Conservation (phyloP, 352 stramenopile species). For the Globisporangium paroecandrum region DNA sequence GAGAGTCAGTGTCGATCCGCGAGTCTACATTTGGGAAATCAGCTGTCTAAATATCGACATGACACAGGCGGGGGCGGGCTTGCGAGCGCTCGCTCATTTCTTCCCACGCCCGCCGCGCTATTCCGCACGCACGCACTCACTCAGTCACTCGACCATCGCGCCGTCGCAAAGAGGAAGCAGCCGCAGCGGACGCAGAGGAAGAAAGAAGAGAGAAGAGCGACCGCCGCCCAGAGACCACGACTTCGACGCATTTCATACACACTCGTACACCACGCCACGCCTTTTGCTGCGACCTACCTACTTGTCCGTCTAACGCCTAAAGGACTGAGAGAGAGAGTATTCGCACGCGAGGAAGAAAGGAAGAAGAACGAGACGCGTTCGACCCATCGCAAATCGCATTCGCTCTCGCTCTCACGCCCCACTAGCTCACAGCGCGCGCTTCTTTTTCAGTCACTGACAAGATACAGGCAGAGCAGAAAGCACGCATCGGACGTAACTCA, state of each 20-base stretch:
- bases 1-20: slow-evolving; percentile 10
- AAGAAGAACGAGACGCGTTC: slow-evolving; percentile 3
- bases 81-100: not conserved
- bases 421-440: not conserved
- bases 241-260: not conserved
- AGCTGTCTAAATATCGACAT: slow-evolving; percentile 7
- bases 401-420: not conserved
- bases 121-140: slow-evolving; percentile 2
- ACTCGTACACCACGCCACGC: too few species aligned
- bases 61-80: not conserved
- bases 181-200: not conserved
- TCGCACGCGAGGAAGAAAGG: slow-evolving; percentile 3
- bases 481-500: not conserved
- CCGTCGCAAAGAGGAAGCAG: slow-evolving; percentile 2
- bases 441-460: not conserved
- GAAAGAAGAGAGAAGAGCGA: not conserved
- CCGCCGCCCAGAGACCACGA: not conserved
- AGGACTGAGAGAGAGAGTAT: not conserved
- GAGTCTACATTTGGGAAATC: slow-evolving; percentile 7
- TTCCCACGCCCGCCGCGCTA: slow-evolving; percentile 6
- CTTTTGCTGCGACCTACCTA: not conserved
- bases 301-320: not conserved
- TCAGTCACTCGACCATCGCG: not conserved
- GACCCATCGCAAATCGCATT: slow-evolving; percentile 7
- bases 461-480: not conserved